Evolutionary conservation across 441 rosid species (phyloP), one percentile per base, ranked within the genome.

Genomic region (Euphorbia schlechtendalii): DNA sequence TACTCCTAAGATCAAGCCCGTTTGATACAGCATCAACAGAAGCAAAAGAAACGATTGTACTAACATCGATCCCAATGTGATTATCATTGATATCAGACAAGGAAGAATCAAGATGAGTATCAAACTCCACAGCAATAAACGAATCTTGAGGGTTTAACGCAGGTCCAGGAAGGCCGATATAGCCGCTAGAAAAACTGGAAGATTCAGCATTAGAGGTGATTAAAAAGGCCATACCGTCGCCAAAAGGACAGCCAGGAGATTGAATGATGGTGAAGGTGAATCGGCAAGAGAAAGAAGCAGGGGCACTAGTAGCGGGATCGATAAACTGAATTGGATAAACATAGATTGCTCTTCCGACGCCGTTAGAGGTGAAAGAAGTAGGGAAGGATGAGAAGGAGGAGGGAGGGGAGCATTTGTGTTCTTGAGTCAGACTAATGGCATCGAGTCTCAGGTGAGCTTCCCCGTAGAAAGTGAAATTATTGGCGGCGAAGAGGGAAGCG

Each of bases 211-310:
- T 78, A 20, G 97, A 86, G 22, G 96, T 83, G 70, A 90, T 82
- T 81, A 90, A 85, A 89, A 88, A 88, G 1, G 85, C 86, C 24
- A 90, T 61, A 41, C 96, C 93, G 9, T 90, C 96, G 20, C 93
- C 96, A 11, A 76, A 85, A 51, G 91, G 77, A 62, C 97, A 86
- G 18, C 61, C 13, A 12, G 87, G 81, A 36, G 87, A 80, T 3
- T 77, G 71, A 62, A 73, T 74, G 54, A 90, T 85, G 65, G 83
- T 68, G 80, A 90, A 90, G 18, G 95, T 73, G 85, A 90, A 90
- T 45, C 79, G 77, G 57, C 84, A 83, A 27, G 83, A 80, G 83
- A 90, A 87, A 56, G 95, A 90, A 0, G 84, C 87, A 3, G 85
- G 72, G 5, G 76, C 69, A 70, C 81, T 78, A 6, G 81, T 77